Conservation (phyloP, 2,329 filamentous ascomycete genomes). For the Cercospora zeae-maydis region DNA sequence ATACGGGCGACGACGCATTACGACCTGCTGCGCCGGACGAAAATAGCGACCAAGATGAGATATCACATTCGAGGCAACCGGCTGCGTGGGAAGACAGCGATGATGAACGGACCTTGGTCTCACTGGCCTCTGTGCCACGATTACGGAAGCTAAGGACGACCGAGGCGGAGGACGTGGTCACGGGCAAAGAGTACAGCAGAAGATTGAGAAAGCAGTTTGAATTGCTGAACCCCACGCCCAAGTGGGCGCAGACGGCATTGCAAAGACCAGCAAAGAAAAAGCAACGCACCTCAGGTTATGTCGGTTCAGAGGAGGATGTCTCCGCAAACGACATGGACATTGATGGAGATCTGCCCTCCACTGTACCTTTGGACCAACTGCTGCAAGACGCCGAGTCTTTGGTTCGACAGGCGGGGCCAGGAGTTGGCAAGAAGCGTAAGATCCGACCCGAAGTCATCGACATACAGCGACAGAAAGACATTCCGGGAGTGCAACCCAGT, state of each 20-base stretch:
- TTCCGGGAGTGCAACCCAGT: constrained; percentile 71
- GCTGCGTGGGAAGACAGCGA: constrained; percentile 93
- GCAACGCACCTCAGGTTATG: constrained; percentile 42
- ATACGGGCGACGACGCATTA: constrained; percentile 54
- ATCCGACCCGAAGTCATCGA: constrained; percentile 83
- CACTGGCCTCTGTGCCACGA: constrained; percentile 69
- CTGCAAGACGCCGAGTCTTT: constrained; percentile 71
- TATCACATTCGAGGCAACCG: constrained; percentile 40
- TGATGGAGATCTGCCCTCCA: constrained; percentile 58
- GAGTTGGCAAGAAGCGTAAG: constrained; percentile 59
- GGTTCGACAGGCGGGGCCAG: constrained; percentile 49
- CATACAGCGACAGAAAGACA: constrained; percentile 83
- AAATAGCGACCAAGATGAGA: constrained; percentile 40
- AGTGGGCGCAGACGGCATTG: constrained; percentile 55
- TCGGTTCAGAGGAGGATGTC: constrained; percentile 34
- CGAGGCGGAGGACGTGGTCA: constrained; percentile 81
- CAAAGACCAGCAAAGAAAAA: constrained; percentile 45
- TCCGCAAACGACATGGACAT: constrained; percentile 53
- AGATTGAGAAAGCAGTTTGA: constrained; percentile 71
- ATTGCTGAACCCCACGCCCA: constrained; percentile 58
- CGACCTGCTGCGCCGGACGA: constrained; percentile 43
- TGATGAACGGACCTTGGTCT: constrained; percentile 81
- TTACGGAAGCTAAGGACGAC: constrained; percentile 78
- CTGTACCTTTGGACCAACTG: constrained; percentile 73
- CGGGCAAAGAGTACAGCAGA: constrained; percentile 77